Percentiles rank a stretch among this genome's conserved stretches.
Evolutionary conservation across 176 grass and related monocot genomes (phyloP).

Genomic region (Zea luxurians): DNA sequence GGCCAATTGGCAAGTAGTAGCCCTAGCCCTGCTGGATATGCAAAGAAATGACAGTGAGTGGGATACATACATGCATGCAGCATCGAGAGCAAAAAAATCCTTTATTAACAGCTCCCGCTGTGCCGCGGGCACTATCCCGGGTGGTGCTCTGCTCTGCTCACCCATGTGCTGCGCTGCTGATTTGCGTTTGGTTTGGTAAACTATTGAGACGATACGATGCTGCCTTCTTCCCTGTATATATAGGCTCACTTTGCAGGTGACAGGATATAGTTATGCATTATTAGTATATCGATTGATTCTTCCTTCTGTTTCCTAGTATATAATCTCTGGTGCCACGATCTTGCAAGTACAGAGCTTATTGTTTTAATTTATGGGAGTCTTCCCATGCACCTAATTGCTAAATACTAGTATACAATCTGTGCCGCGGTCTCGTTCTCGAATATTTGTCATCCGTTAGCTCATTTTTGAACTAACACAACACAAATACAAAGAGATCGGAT

Average conservation of each 20-base stretch:
- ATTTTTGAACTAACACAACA: too few species aligned
- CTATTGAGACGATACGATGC: slow-evolving; percentile 13
- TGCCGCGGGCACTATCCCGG: too few species aligned
- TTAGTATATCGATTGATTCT: not conserved
- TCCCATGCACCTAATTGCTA: not conserved
- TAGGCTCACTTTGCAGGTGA: not conserved
- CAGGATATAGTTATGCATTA: not conserved
- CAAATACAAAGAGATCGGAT: too few species aligned
- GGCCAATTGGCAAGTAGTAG: not conserved
- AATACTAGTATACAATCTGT: too few species aligned
- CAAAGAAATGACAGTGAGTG: not conserved
- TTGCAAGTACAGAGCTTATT: slow-evolving; percentile 28
- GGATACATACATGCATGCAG: not conserved
- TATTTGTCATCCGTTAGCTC: too few species aligned
- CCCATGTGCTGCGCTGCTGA: slow-evolving; percentile 23
- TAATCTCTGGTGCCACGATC: slow-evolving; percentile 4
- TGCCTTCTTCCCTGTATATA: slow-evolving; percentile 39
- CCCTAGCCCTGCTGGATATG: too few species aligned
- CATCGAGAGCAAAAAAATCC: too few species aligned
- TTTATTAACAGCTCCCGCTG: too few species aligned
- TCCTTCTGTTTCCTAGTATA: not conserved
- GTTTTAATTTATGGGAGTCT: not conserved
- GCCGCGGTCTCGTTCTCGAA: too few species aligned
- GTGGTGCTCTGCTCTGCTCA: too few species aligned
- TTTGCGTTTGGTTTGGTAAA: not conserved